Base-by-base conservation (phyloP, 257 asterid genomes). In the Nicotiana sylvestris region DNA sequence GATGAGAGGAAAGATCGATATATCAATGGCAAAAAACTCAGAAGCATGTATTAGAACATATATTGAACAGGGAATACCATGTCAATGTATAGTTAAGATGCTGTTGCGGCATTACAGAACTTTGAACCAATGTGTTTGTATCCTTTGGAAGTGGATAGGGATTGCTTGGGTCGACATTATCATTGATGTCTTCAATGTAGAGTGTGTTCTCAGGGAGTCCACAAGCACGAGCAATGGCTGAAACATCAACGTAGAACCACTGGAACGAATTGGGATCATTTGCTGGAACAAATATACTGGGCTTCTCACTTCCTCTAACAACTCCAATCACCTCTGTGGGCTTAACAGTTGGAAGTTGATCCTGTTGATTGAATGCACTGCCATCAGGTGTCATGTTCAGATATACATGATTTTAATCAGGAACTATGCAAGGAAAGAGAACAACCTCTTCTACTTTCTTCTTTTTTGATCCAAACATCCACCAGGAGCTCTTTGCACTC, bases 51-150 rank as follows among this genome's bases (percentile, higher is more conserved):
- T 58, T 9, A 57, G 35, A 61, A 13, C 61, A 67, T 16, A 46
- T 29, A 84, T 58, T 3, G 8, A 80, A 58, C 66, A 77, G 62
- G 81, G 72, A 83, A 57, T 93, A 96, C 99, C 99, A 96, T 81
- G 98, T 96, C 69, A 96, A 56, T 65, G 87, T 90, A 84, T 96
- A 94, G 89, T 96, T 93, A 55, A 96, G 92, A 89, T 94, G 99
- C 85, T 96, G 97, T 84, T 91, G 98, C 25, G 98, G 98, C 99
- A 96, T 96, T 18, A 93, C 97, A 62, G 99, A 94, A 80, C 95
- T 93, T 69, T 89, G 92, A 70, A 92, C 89, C 57, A 96, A 89
- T 60, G 93, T 84, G 86, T 87, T 90, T 69, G 83, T 83, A 80
- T 96, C 97, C 91, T 94, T 96, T 11, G 97, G 99, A 60, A 96